Percentiles rank a stretch among this genome's conserved stretches.
phyloP scores from a whole-genome alignment of 2,329 filamentous ascomycete genomes.

The Sporothrix pseudoabietina region DNA sequence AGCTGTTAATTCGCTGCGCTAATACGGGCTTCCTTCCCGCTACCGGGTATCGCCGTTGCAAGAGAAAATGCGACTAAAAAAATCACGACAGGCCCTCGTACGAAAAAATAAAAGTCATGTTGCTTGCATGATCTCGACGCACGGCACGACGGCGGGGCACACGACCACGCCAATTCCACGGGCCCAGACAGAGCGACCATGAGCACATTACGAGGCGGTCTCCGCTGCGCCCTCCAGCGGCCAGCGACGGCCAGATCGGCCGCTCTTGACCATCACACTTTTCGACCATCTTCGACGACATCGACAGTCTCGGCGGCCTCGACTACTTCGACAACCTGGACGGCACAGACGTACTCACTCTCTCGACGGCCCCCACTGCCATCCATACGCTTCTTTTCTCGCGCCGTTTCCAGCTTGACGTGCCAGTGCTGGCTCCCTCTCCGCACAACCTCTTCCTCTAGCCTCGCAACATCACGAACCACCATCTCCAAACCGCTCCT shows the following conservation, averaged over 20 bases:
- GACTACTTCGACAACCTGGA: not conserved
- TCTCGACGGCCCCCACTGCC: not conserved
- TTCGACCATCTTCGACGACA: not conserved
- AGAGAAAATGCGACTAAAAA: not conserved
- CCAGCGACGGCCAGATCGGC: not conserved
- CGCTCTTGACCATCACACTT: not conserved
- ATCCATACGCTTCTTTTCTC: not conserved
- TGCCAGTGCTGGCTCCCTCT: constrained; percentile 12
- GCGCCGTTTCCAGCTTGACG: not conserved
- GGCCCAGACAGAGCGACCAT: constrained; percentile 12
- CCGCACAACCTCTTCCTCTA: not conserved
- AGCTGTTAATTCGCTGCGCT: not conserved
- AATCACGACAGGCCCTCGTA: not conserved
- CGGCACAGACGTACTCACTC: not conserved
- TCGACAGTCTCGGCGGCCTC: too few relatives aligned
- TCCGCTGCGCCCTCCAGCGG: constrained; percentile 22
- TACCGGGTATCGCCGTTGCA: constrained; percentile 11
- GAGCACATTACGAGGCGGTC: constrained; percentile 27
- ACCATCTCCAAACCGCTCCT: not conserved
- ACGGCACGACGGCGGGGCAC: not conserved
- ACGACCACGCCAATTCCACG: constrained; percentile 5
- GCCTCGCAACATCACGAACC: not conserved
- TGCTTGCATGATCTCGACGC: not conserved
- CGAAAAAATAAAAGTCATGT: not conserved
- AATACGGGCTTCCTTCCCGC: not conserved